Base-by-base conservation (phyloP, 2,329 filamentous ascomycete species). In the Cercospora sp. region DNA sequence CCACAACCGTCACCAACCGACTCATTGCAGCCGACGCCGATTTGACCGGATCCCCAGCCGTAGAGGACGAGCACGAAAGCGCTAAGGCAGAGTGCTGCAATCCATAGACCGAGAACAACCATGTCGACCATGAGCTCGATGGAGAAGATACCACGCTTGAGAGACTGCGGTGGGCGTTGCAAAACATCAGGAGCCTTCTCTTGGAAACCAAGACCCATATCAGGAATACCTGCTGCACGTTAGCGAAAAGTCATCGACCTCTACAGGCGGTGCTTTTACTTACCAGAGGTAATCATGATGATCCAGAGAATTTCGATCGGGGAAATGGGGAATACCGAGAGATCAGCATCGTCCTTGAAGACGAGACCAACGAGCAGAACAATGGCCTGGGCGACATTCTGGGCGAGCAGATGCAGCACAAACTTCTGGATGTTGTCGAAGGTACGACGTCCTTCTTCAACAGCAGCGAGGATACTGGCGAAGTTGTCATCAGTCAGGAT, bases 371-470 rank as follows among this genome's bases (percentile, higher is more conserved):
- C 89, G 28, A 96, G 87, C 16, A 96, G 84, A 0, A 92, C 89
- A 69, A 91, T 89, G 7, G 94, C 93, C 77, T 96, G 91, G 36
- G 91, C 92, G 92, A 97, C 67, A 94, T 99, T 81, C 93, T 98
- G 71, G 96, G 88, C 83, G 96, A 96, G 82, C 97, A 99, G 0
- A 93, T 98, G 74, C 51, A 95, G 84, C 55, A 95, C 89, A 75
- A 95, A 95, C 75, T 94, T 94, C 75, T 95, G 91, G 71, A 95
- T 93, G 76, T 95, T 95, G 79, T 94, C 91, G 77, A 94, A 94
- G 84, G 94, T 93, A 73, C 92, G 87, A 13, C 92, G 87, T 16
- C 92, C 92, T 80, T 95, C 91, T 72, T 91, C 90, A 71, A 95
- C 92, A 5, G 92, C 91, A 39, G 91, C 87, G 18, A 95, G 89